Base-by-base conservation (phyloP, 73 alveolate species). In the Stentor coeruleus region DNA sequence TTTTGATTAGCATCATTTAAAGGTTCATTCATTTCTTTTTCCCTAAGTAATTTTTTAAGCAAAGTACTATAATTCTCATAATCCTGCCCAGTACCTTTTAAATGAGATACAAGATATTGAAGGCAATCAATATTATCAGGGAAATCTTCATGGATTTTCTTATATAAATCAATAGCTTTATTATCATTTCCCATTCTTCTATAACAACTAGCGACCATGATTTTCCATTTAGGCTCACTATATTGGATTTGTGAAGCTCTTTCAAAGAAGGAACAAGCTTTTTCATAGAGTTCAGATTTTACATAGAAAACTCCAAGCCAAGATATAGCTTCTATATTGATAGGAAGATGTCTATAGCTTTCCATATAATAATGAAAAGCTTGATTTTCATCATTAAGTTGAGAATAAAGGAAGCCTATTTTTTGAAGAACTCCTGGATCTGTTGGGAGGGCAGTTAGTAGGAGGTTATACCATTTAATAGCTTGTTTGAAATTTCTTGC, bases 181-280 rank as follows among this genome's bases (percentile, higher is more conserved):
- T 87, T 15, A 2, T 66, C 59, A 60, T 83, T 75, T 38, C 92
- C 92, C 97, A 92, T 93, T 55, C 99, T 91, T 57, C 99, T 89
- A 88, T 93, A 96, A 90, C 99, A 96, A 14, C 97, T 92, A 59
- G 99, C 99, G 6, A 96, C 98, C 98, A 96, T 96, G 75, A 94
- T 92, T 84, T 91, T 85, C 99, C 99, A 96, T 83, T 96, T 96
- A 72, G 42, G 94, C 74, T 96, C 99, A 80, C 91, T 90, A n/a
- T 99, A 99, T 87, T 97, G 95, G 42, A 98, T 98, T 93, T 97
- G 91, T 3, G 99, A 86, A 15, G 99, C 99, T 81, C 98, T 82
- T 77, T 96, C 96, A 86, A 98, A 98, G 95, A 93, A 98, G 42
- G 90, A 84, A 79, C 98, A 90, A 4, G 99, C 99, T 77, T 95